Percentiles rank a stretch among this genome's conserved stretches.
These are phyloP conservation scores for Hypoxylon trugodes DNA, from an alignment of 495 filamentous ascomycete genomes.

Conservation along the genomic window DNA sequence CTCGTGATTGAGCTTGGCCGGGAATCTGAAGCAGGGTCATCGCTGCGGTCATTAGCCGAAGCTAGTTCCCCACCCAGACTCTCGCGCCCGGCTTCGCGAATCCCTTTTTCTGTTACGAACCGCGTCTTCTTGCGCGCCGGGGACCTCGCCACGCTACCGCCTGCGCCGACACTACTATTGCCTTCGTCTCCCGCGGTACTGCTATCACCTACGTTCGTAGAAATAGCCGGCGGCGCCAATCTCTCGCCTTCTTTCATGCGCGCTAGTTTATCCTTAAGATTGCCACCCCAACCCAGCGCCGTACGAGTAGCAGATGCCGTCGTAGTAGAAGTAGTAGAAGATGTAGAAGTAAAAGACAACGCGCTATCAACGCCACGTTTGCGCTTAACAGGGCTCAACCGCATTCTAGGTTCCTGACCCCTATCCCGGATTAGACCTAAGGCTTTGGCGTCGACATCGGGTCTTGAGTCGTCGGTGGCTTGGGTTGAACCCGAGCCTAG, in stretches of 20 bases:
- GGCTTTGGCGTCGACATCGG: conserved; percentile 53
- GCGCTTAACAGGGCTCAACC: conserved; percentile 77
- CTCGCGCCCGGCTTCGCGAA: conserved; percentile 78
- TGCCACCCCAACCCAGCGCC: conserved; percentile 60
- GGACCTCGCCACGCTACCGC: conserved; percentile 35
- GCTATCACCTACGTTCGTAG: not conserved
- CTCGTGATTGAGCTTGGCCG: not conserved
- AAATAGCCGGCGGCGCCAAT: conserved; percentile 31
- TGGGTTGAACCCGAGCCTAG: conserved; percentile 9
- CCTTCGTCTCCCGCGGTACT: conserved; percentile 26
- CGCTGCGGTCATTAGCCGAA: conserved; percentile 60
- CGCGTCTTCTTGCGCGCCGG: conserved; percentile 80
- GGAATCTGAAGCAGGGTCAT: not conserved
- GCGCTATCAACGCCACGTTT: conserved; percentile 60
- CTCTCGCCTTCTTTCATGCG: conserved; percentile 65
- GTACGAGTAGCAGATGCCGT: not conserved
- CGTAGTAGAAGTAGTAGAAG: not conserved
- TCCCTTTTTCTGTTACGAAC: conserved; percentile 80
- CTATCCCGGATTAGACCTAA: conserved; percentile 66
- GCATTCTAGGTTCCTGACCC: conserved; percentile 62
- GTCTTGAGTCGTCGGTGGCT: conserved; percentile 27
- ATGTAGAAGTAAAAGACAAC: conserved; percentile 31
- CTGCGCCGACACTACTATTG: not conserved
- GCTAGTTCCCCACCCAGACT: conserved; percentile 66
- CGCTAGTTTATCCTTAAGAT: conserved; percentile 55